Percentiles rank a stretch among this genome's conserved stretches.
phyloP scores from a whole-genome alignment of 257 asterid genomes.

The Plantago elongata region DNA sequence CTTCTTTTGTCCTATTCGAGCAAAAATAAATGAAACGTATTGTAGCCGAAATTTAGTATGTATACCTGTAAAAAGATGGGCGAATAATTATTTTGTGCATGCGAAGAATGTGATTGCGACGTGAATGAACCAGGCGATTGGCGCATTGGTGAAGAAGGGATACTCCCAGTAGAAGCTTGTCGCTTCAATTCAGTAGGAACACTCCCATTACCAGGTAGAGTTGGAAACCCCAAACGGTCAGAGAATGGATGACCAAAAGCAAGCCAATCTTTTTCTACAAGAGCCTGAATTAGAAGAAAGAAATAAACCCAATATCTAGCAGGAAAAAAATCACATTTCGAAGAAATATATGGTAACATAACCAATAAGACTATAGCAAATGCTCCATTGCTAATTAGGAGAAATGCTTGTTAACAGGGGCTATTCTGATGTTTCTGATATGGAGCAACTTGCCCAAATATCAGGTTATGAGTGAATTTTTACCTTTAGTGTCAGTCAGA shows the following conservation, averaged over 20 bases:
- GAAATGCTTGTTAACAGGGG: no score
- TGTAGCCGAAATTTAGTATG: constrained; percentile 3
- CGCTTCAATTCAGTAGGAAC: constrained; percentile 62
- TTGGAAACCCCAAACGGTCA: constrained; percentile 84
- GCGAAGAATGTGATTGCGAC: constrained; percentile 59
- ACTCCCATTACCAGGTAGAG: constrained; percentile 63
- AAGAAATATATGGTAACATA: no score
- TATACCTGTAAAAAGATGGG: constrained; percentile 94
- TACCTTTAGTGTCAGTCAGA: background rate
- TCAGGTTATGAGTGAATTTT: no score
- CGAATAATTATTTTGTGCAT: constrained; percentile 75
- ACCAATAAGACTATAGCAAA: no score
- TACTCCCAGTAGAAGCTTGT: constrained; percentile 71
- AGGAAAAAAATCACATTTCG: background rate
- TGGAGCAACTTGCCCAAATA: no score
- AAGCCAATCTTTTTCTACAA: constrained; percentile 95
- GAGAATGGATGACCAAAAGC: constrained; percentile 99
- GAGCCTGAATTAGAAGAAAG: constrained; percentile 52
- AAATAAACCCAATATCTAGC: constrained; percentile 18
- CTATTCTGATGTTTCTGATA: no score
- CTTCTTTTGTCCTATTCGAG: no score
- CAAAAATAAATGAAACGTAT: background rate
- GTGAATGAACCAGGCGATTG: constrained; percentile 59
- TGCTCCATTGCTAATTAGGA: no score
- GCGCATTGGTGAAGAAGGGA: constrained; percentile 66